Percentiles rank a stretch among this genome's conserved stretches.
These are phyloP conservation scores for Allium cepa DNA, from an alignment of 106 monocot genomes.

Conservation along the genomic window DNA sequence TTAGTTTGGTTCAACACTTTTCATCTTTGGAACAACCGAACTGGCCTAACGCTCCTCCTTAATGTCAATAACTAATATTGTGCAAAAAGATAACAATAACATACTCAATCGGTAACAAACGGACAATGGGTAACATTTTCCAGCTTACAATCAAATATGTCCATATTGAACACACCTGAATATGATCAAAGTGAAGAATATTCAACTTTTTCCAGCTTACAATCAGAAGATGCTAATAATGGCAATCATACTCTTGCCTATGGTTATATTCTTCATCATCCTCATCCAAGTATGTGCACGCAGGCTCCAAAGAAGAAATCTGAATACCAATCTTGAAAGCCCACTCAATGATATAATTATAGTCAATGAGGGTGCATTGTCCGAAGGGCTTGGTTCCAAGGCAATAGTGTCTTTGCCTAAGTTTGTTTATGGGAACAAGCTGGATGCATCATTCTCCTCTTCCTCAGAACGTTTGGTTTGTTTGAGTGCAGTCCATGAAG, in stretches of 20 bases:
- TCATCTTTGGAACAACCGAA: too few relatives aligned
- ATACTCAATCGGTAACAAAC: too few relatives aligned
- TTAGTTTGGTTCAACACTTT: too few relatives aligned
- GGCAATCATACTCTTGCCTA: constrained; percentile 8
- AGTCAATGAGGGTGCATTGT: background rate
- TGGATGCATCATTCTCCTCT: too few relatives aligned
- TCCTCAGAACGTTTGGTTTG: constrained; percentile 3
- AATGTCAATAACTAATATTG: too few relatives aligned
- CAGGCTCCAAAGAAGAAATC: constrained; percentile 10
- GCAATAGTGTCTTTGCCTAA: background rate
- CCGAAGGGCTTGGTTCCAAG: background rate
- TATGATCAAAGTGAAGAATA: too few relatives aligned
- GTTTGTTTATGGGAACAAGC: background rate
- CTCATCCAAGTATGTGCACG: constrained; percentile 17
- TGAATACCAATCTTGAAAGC: background rate
- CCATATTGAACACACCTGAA: too few relatives aligned
- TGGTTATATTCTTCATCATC: constrained; percentile 12
- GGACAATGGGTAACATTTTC: too few relatives aligned
- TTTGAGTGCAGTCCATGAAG: constrained; percentile 11
- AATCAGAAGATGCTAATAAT: constrained; percentile 12
- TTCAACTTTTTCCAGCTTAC: background rate
- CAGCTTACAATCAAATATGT: too few relatives aligned
- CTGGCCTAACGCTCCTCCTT: too few relatives aligned
- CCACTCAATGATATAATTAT: background rate
- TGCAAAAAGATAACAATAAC: too few relatives aligned